Base-by-base conservation (phyloP, 441 rosid genomes). In the Brassica hybrid region DNA sequence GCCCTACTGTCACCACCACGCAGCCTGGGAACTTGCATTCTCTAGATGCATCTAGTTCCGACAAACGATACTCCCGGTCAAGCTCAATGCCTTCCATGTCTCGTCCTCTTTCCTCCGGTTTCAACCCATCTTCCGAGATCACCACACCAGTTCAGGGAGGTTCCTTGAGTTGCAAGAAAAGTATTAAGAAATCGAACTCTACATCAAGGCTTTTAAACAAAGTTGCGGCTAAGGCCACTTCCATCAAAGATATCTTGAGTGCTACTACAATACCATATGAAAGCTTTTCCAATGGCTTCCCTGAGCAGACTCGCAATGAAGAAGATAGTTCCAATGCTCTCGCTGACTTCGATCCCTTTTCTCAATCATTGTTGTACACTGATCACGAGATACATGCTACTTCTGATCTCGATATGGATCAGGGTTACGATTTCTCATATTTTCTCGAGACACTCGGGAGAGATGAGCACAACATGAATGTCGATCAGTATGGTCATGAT, bases 11-110 rank as follows among this genome's bases (percentile, higher is more conserved):
- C 4, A 65, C 76, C 32, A 71, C 60, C 4, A 74, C 60, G 4
- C 76, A 78, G 1, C 59, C 73, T 38, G 80, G 60, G 18, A 79
- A 77, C 9, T 77, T 69, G 25, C 76, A 69, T 11, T 64, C 85
- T 30, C 79, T 74, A 73, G 77, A 79, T 25, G 81, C 71, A 5
- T 62, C 86, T 27, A 84, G 82, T 41, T 86, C 72, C 78, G 62
- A 85, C 80, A 74, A 84, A 77, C 86, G 86, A 83, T 62, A 90
- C 79, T 36, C 86, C 81, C 13, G 69, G 16, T 64, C 82, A 80
- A 61, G 84, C 85, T 38, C 88, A 85, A 67, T 88, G 90, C 25
- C 89, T 80, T 71, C 87, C 83, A 3, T 74, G 85, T 48, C 77
- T 80, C 25, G 18, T 7, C 58, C 58, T 52, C 58, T 7, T 52